Percentiles rank a stretch among this genome's conserved stretches.
These are phyloP conservation scores for Jamesozyma lodderae DNA, from an alignment of 805 yeast species.

Conservation along the genomic window DNA sequence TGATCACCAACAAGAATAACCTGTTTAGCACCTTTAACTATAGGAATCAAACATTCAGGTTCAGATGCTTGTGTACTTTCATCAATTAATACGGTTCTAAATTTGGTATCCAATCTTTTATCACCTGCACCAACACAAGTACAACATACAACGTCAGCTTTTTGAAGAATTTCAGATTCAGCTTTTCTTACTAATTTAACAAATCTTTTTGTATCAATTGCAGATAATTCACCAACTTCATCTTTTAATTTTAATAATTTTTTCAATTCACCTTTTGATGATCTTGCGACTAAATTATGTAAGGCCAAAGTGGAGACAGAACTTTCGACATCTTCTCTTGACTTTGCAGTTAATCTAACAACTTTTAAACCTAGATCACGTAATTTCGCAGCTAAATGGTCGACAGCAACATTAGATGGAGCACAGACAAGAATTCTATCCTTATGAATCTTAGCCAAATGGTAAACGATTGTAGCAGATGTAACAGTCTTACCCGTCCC, in stretches of 20 bases:
- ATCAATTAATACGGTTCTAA: constrained; percentile 77
- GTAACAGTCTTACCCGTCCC: constrained; percentile 96
- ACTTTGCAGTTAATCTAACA: constrained; percentile 64
- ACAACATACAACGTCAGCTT: constrained; percentile 74
- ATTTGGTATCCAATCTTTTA: constrained; percentile 46
- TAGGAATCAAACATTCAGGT: constrained; percentile 84
- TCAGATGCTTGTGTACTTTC: constrained; percentile 93
- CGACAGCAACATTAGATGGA: constrained; percentile 92
- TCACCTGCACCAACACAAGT: constrained; percentile 94
- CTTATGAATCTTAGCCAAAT: constrained; percentile 51
- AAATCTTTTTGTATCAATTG: constrained; percentile 41
- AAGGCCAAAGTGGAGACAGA: constrained; percentile 50
- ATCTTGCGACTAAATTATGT: constrained; percentile 40
- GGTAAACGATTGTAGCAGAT: constrained; percentile 80
- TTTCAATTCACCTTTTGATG: constrained; percentile 48
- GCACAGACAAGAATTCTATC: constrained; percentile 80
- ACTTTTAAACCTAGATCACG: constrained; percentile 65
- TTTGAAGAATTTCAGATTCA: constrained; percentile 42
- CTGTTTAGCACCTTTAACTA: constrained; percentile 82
- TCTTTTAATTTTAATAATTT: constrained; percentile 50
- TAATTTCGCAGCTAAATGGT: constrained; percentile 72
- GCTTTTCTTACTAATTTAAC: constrained; percentile 34
- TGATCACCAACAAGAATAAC: constrained; percentile 91
- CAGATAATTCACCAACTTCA: constrained; percentile 60
- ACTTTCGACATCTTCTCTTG: constrained; percentile 73